Percentiles rank a stretch among this genome's conserved stretches.
These are phyloP conservation scores for Postia placenta DNA, from an alignment of 768 basidiomycete genomes.

Conservation along the genomic window DNA sequence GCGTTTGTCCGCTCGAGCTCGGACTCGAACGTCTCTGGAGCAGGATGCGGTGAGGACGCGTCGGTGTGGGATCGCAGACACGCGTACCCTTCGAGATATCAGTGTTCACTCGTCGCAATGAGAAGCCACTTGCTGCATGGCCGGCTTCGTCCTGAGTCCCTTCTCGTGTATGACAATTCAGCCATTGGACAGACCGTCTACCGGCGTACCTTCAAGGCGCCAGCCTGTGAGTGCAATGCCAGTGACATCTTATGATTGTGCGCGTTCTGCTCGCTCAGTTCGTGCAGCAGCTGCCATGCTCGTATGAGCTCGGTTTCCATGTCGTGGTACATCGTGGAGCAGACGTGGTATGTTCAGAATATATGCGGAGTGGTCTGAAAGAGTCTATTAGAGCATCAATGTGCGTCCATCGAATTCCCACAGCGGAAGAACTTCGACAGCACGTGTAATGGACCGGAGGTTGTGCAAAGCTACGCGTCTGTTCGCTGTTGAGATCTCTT, in stretches of 20 bases:
- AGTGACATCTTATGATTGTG: constrained; percentile 74
- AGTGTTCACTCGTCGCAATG: constrained; percentile 77
- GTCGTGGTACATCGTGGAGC: constrained; percentile 23
- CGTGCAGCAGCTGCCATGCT: constrained; percentile 74
- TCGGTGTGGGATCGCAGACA: neutral
- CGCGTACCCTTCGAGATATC: constrained; percentile 77
- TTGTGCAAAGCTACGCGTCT: too few relatives aligned
- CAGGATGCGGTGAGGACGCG: neutral
- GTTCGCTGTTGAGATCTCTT: too few relatives aligned
- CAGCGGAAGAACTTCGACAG: too few relatives aligned
- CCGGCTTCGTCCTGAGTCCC: constrained; percentile 62
- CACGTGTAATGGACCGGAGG: too few relatives aligned
- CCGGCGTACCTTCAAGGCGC: constrained; percentile 63
- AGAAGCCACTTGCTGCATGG: constrained; percentile 66
- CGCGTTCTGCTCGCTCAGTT: constrained; percentile 77
- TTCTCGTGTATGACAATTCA: constrained; percentile 9
- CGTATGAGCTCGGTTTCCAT: constrained; percentile 70
- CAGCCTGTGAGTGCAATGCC: constrained; percentile 63
- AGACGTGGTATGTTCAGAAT: too few relatives aligned
- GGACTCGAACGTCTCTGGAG: constrained; percentile 82
- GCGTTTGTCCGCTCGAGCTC: constrained; percentile 90
- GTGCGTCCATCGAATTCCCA: too few relatives aligned
- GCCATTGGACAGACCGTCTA: constrained; percentile 5
- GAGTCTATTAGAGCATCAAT: too few relatives aligned
- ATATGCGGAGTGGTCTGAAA: too few relatives aligned